Evolutionary conservation across 768 basidiomycete genomes (phyloP), one percentile per base, ranked within the genome.

Genomic region (Strobilomyces echinocephalus): DNA sequence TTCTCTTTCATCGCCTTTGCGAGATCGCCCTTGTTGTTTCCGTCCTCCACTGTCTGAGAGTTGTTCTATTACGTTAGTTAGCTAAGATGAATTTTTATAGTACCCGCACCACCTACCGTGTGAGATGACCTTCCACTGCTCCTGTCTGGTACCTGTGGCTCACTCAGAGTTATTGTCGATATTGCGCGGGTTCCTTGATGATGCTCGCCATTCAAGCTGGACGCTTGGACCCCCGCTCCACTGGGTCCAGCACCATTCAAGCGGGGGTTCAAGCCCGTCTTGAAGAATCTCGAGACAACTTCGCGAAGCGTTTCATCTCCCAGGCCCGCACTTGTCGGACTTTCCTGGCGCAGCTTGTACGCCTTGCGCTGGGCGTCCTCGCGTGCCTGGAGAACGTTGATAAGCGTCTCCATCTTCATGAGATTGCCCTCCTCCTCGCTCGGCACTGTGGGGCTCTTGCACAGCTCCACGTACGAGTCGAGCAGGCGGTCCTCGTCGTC

Each of bases 401-500:
- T 66, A 0, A 80, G 71, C 0, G 81, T 80, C 34, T 84, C 79
- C 62, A 82, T 68, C 42, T 82, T 78, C 4, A 91, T 72, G 36
- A 73, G 71, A 2, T 70, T 62, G 9, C 79, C 83, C 38, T 88
- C 89, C 7, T 75, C 74, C 6, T 75, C 64, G 0, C 71, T 72
- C 4, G 84, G 72, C 0, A 84, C 71, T 0, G 76, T 74, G 0
- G 78, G 74, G 0, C 84, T 79, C 30, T 72, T 72, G 59, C 82
- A 82, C 0, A 88, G 71, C 0, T 73, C 69, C 2, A 76, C 72
- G 49, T 84, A 88, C 0, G 79, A 71, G 0, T 76, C 74, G 20
- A 83, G 59, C 26, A 87, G 78, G 18, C 79, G 70, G 20, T 73
- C 70, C 18, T 73, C 70, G 36, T 71, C 69, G 38, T 83, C 78